These are phyloP conservation scores for Termitomyces sp. DNA, from an alignment of 768 basidiomycete species.

Conservation along the genomic window DNA sequence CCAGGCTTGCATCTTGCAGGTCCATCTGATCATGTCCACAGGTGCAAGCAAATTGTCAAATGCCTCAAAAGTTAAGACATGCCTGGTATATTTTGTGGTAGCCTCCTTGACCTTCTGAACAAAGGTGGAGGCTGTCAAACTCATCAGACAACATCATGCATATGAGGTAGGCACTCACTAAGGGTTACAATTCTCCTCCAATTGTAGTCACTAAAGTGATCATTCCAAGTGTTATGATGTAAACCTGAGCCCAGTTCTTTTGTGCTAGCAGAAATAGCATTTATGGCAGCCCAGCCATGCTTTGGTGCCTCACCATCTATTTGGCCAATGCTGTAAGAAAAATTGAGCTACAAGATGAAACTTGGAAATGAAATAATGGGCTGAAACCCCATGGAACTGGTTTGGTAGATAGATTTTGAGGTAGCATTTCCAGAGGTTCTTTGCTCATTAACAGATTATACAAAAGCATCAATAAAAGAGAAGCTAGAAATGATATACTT, in stretches of 20 bases:
- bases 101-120: constrained; percentile 13
- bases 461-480: constrained; percentile 10
- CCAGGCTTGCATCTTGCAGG: constrained; percentile 1
- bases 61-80: constrained; percentile 8
- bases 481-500: constrained; percentile 12
- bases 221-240: constrained; percentile 20
- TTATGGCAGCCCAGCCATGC: constrained; percentile 20
- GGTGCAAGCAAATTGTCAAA: constrained; percentile 5
- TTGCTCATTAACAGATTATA: constrained; percentile 27
- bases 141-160: not conserved
- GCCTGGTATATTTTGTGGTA: not conserved
- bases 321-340: constrained; percentile 14
- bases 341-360: constrained; percentile 8
- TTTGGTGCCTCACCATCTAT: constrained; percentile 15
- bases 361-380: constrained; percentile 23
- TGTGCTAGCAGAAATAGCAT: constrained; percentile 15
- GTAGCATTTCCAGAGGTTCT: constrained; percentile 17
- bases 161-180: too few species aligned
- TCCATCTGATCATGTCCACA: not conserved
- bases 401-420: constrained; percentile 1
- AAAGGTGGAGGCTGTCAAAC: constrained; percentile 1
- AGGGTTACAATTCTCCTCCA: constrained; percentile 21
- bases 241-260: constrained; percentile 25
- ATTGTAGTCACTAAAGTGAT: constrained; percentile 21
- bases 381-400: not conserved